These are phyloP conservation scores for Pleurotus tuoliensis DNA, from an alignment of 768 basidiomycete genomes.

Conservation along the genomic window DNA sequence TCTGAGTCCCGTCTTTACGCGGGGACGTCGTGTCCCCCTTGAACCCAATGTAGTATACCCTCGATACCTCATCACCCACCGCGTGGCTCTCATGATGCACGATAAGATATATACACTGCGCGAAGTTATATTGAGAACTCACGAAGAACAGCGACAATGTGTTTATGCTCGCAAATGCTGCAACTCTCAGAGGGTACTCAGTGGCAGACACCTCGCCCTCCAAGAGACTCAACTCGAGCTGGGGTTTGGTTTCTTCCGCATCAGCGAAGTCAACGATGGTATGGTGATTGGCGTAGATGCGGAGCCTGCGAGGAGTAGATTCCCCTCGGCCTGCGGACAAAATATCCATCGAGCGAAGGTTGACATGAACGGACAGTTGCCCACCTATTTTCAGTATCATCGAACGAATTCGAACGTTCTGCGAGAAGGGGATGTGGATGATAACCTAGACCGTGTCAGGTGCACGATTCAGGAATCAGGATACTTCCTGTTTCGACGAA, in stretches of 20 bases:
- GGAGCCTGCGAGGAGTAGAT: slow-evolving; percentile 66
- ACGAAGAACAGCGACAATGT: slow-evolving; percentile 80
- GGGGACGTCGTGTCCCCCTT: slow-evolving; percentile 61
- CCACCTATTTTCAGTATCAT: slow-evolving; percentile 74
- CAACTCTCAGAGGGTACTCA: slow-evolving; percentile 75
- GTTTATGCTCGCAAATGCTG: slow-evolving; percentile 73
- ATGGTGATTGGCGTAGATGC: slow-evolving; percentile 70
- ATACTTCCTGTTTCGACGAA: background rate
- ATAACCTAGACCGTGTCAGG: slow-evolving; percentile 49
- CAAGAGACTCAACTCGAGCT: slow-evolving; percentile 64
- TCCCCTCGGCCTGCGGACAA: slow-evolving; percentile 66
- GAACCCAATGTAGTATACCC: slow-evolving; percentile 81
- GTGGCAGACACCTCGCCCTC: slow-evolving; percentile 66
- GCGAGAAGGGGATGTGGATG: slow-evolving; percentile 75
- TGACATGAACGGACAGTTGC: slow-evolving; percentile 10
- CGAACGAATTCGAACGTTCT: slow-evolving; percentile 74
- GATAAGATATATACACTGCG: slow-evolving; percentile 5
- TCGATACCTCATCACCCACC: slow-evolving; percentile 57
- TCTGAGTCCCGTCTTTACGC: slow-evolving; percentile 56
- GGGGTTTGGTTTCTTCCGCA: slow-evolving; percentile 63
- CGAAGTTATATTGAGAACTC: slow-evolving; percentile 27
- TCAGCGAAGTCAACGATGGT: slow-evolving; percentile 78
- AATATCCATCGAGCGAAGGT: slow-evolving; percentile 3
- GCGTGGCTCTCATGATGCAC: slow-evolving; percentile 52
- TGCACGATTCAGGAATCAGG: background rate